Conservation (phyloP, 129 eudicot species). For the Escallonia rubra region DNA sequence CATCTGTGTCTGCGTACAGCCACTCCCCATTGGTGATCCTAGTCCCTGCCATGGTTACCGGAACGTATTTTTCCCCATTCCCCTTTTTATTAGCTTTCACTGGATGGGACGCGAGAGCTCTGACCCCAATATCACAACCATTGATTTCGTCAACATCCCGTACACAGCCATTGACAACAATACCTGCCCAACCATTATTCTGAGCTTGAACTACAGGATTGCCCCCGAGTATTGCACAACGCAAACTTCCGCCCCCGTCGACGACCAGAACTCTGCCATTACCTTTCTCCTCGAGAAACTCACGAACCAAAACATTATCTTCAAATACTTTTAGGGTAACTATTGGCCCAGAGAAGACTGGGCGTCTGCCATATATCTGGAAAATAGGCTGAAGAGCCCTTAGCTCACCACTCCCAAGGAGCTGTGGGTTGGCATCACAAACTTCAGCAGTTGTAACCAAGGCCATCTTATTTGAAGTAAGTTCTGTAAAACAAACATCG, state of each 20-base stretch:
- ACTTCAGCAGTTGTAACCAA: slow-evolving; percentile 7
- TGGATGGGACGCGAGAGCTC: slow-evolving; percentile 4
- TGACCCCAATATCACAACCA: slow-evolving; percentile 3
- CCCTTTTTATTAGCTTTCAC: background rate
- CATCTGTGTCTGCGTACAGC: slow-evolving; percentile 4
- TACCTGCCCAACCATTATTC: slow-evolving; percentile 6
- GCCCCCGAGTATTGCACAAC: slow-evolving; percentile 1
- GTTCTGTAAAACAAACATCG: background rate
- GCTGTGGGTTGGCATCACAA: background rate
- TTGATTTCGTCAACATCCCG: slow-evolving; percentile 1
- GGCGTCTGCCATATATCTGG: slow-evolving; percentile 3
- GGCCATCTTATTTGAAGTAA: background rate
- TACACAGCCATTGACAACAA: slow-evolving; percentile 2
- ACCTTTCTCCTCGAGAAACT: slow-evolving; percentile 1
- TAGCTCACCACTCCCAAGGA: background rate
- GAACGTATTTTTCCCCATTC: slow-evolving; percentile 1
- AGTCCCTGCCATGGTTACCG: slow-evolving; percentile 2
- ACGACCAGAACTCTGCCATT: slow-evolving; percentile 6
- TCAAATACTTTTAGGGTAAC: slow-evolving; percentile 2
- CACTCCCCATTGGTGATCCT: background rate
- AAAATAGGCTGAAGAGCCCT: slow-evolving; percentile 1
- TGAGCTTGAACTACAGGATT: background rate
- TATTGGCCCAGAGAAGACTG: background rate
- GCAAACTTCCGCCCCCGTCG: slow-evolving; percentile 3
- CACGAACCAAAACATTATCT: background rate